Conservation (phyloP, 2,329 filamentous ascomycete genomes). For the Colletotrichum paranaense region DNA sequence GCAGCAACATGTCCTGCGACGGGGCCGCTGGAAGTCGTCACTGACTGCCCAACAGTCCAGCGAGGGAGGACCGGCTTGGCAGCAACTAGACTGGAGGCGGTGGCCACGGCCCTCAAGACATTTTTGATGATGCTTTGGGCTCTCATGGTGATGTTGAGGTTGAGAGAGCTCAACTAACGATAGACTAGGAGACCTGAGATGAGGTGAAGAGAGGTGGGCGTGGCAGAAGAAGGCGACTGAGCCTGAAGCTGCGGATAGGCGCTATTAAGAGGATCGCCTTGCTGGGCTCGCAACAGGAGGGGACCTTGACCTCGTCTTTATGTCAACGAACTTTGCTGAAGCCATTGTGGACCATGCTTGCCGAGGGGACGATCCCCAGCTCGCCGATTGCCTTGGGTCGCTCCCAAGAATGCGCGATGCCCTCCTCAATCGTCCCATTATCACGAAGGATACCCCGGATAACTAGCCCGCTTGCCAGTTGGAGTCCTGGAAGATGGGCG, state of each 20-base stretch:
- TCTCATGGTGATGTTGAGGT: conserved; percentile 27
- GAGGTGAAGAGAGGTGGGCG: conserved; percentile 5
- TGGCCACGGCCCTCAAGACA: conserved; percentile 17
- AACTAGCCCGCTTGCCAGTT: conserved; percentile 9
- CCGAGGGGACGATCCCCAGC: background rate
- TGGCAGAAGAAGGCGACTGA: background rate
- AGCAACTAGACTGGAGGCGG: conserved; percentile 3
- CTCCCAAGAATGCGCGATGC: background rate
- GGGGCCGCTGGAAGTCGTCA: conserved; percentile 25
- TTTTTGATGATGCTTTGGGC: conserved; percentile 10
- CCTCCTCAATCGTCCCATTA: conserved; percentile 23
- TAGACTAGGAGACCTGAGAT: conserved; percentile 23
- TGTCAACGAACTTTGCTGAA: conserved; percentile 31
- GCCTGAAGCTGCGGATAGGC: background rate
- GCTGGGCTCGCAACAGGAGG: background rate
- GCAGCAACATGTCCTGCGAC: conserved; percentile 27
- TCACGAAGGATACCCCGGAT: conserved; percentile 20
- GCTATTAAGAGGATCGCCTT: conserved; percentile 14
- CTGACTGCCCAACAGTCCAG: conserved; percentile 23
- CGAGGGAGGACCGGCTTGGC: conserved; percentile 1
- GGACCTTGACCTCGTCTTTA: conserved; percentile 27
- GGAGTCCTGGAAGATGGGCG: conserved; percentile 5
- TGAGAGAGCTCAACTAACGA: conserved; percentile 3
- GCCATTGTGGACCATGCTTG: conserved; percentile 10
- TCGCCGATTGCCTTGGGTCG: background rate